These are phyloP conservation scores for Fusarium veterinarium DNA, from an alignment of 2,329 filamentous ascomycete species.

Conservation along the genomic window DNA sequence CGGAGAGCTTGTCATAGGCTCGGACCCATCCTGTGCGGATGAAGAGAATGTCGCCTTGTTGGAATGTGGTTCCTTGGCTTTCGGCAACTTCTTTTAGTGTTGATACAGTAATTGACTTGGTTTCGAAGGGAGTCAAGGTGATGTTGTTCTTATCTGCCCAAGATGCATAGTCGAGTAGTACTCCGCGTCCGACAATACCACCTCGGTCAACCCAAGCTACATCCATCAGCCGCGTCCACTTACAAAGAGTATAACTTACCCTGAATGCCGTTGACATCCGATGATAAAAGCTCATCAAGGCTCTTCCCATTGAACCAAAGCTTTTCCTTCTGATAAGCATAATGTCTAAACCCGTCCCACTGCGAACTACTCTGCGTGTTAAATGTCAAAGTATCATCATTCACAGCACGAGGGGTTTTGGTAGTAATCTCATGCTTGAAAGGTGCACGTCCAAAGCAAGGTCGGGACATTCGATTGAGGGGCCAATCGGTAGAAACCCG, in stretches of 20 bases:
- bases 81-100: constrained; percentile 57
- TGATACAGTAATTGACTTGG: constrained; percentile 56
- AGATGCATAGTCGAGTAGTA: constrained; percentile 64
- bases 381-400: constrained; percentile 50
- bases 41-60: constrained; percentile 66
- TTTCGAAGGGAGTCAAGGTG: constrained; percentile 53
- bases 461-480: constrained; percentile 47
- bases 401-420: constrained; percentile 46
- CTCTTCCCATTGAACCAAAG: constrained; percentile 50
- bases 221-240: fast-evolving
- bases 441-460: constrained; percentile 49
- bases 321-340: constrained; percentile 52
- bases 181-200: constrained; percentile 62
- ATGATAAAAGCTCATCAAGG: constrained; percentile 57
- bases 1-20: constrained; percentile 53
- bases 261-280: constrained; percentile 46
- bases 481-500: constrained; percentile 52
- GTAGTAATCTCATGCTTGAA: constrained; percentile 46
- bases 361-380: constrained; percentile 55
- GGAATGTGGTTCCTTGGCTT: constrained; percentile 56
- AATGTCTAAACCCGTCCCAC: constrained; percentile 55
- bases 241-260: constrained; percentile 7
- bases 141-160: constrained; percentile 55
- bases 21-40: constrained; percentile 64
- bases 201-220: constrained; percentile 43